These are phyloP conservation scores for Dalechampia spathulata DNA, from an alignment of 441 rosid species.

Conservation along the genomic window DNA sequence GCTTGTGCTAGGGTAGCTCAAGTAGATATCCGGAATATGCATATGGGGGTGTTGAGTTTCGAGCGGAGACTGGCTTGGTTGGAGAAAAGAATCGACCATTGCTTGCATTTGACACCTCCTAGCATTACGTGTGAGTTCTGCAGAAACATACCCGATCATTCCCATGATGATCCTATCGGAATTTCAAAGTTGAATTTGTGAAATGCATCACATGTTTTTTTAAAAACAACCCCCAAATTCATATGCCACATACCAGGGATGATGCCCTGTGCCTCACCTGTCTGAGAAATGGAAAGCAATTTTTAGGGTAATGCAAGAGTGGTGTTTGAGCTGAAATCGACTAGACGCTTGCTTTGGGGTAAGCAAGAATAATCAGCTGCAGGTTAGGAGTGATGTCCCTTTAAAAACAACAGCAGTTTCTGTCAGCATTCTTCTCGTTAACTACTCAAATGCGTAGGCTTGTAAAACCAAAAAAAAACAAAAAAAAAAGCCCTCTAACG, in stretches of 20 bases:
- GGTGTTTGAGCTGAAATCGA: background rate
- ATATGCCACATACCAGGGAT: background rate
- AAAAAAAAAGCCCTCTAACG: too few species aligned
- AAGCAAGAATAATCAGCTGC: background rate
- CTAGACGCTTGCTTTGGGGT: background rate
- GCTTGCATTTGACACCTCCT: slow-evolving; percentile 44
- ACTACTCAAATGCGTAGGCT: too few species aligned
- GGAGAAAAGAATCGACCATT: slow-evolving; percentile 49
- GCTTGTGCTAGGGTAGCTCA: slow-evolving; percentile 56
- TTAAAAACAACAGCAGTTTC: background rate
- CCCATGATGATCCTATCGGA: slow-evolving; percentile 22
- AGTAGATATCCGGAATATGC: slow-evolving; percentile 58
- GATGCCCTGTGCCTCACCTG: background rate
- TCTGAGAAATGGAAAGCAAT: background rate
- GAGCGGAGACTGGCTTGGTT: slow-evolving; percentile 72
- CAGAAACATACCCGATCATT: slow-evolving; percentile 21
- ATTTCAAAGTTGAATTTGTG: slow-evolving; percentile 24
- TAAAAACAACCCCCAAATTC: background rate
- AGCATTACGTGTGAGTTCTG: slow-evolving; percentile 39
- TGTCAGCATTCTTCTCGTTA: too few species aligned
- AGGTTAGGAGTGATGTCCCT: background rate
- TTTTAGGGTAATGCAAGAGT: background rate
- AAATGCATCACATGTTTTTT: background rate
- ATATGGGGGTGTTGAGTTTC: slow-evolving; percentile 47
- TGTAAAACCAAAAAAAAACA: too few species aligned